Evolutionary conservation across 129 eudicot species (phyloP), one percentile per base, ranked within the genome.

Genomic region (Artemisia tridentata): DNA sequence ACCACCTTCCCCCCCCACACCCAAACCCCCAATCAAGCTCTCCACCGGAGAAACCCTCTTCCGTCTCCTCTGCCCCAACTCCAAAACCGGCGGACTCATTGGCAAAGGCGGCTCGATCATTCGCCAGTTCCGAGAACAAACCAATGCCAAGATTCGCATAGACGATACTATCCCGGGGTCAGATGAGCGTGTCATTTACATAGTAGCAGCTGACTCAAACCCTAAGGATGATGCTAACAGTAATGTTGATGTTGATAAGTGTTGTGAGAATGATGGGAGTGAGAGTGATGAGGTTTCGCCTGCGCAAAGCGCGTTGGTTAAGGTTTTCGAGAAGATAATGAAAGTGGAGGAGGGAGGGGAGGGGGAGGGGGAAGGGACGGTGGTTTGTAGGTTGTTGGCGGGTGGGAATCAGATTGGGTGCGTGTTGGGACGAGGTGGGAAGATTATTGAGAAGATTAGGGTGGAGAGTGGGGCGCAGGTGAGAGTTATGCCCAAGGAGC

Each of bases 391-490:
- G 80, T 31, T 85, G 76, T 58, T 81, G 75, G 89, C 75, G 2
- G 80, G 71, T 2, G 48, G 75, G 54, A 65, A 65, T 75, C 89
- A 85, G 71, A 79, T 85, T 17, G 86, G 84, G 50, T 53, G 75
- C 65, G 86, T 85, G 74, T 72, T 85, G 17, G 89, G 81, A 7
- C 80, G 79, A 75, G 82, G 89, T 8, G 89, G 89, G 3, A 85
- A 75, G 82, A 81, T 81, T 48, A 79, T 85, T 45, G 89, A 85
- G 45, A 75, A 68, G 49, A 85, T 85, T 12, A 68, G 84, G 61
- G 75, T 61, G 47, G 84, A 79, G 21, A 85, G 79, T 56, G 86
- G 84, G 6, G 89, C 89, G 43, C 81, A 67, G 18, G 84, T 85
- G 57, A 67, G 86, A 80, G 78, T 85, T 78, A 72, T 85, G 77